Percentiles rank a stretch among this genome's conserved stretches.
These are phyloP conservation scores for Rhodotorula taiwanensis DNA, from an alignment of 768 basidiomycete species.

Conservation along the genomic window DNA sequence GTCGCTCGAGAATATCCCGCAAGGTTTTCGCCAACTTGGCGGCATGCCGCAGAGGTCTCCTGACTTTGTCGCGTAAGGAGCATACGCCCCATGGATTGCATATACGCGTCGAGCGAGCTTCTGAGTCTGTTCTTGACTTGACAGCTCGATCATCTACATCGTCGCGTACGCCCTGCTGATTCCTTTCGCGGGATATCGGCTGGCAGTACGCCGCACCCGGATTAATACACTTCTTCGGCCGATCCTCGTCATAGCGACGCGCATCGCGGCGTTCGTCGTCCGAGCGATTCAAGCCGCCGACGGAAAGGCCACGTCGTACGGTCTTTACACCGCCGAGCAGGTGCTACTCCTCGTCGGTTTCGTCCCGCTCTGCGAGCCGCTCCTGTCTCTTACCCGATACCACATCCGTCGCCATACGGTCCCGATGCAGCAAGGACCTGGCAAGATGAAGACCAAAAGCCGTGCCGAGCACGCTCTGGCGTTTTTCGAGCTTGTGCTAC, in stretches of 20 bases:
- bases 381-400: background rate
- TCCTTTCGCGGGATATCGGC: too few species aligned
- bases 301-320: background rate
- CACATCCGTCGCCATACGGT: slow-evolving; percentile 5
- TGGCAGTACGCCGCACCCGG: too few species aligned
- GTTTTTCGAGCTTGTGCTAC: background rate
- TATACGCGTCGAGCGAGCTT: too few species aligned
- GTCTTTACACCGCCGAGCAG: slow-evolving; percentile 16
- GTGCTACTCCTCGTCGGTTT: background rate
- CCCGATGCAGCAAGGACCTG: background rate
- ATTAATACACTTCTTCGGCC: slow-evolving; percentile 25
- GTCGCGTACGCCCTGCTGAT: too few species aligned
- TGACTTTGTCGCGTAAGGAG: too few species aligned
- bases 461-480: background rate
- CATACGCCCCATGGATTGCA: too few species aligned
- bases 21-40: too few species aligned
- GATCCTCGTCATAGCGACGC: background rate
- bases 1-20: too few species aligned
- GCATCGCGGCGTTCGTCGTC: slow-evolving; percentile 19
- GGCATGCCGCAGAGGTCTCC: too few species aligned
- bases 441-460: background rate
- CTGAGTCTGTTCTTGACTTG: too few species aligned
- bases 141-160: too few species aligned
- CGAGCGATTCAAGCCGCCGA: slow-evolving; percentile 42
- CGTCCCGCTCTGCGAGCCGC: slow-evolving; percentile 1